These are phyloP conservation scores for Dichotomocladium elegans DNA, from an alignment of 371 early-diverging fungal species.

Conservation along the genomic window DNA sequence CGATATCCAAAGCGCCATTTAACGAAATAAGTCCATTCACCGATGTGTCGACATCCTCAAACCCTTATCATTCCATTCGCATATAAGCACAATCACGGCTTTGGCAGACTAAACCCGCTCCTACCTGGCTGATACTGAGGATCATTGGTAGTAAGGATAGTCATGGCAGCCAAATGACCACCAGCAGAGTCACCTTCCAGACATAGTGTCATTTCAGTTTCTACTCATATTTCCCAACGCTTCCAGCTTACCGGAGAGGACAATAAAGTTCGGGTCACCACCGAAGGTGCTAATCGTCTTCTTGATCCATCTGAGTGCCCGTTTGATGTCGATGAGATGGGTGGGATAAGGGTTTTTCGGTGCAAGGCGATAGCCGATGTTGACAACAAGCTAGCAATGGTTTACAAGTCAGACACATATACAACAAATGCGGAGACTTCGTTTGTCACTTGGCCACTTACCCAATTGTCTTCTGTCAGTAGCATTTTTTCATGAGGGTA, in stretches of 20 bases:
- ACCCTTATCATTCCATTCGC: constrained; percentile 28
- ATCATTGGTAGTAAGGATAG: constrained; percentile 62
- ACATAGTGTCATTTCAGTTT: background rate
- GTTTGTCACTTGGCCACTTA: background rate
- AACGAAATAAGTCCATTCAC: constrained; percentile 53
- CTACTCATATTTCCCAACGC: background rate
- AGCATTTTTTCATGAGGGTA: constrained; percentile 45
- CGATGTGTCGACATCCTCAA: constrained; percentile 64
- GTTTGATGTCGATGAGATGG: constrained; percentile 69
- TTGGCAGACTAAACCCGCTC: background rate
- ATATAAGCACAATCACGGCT: background rate
- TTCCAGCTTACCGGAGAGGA: constrained; percentile 43
- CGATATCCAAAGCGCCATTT: constrained; percentile 46
- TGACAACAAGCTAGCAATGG: constrained; percentile 45
- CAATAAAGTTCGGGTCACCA: constrained; percentile 66
- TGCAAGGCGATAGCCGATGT: constrained; percentile 61
- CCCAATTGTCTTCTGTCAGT: constrained; percentile 30
- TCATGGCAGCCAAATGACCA: constrained; percentile 63
- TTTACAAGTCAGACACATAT: background rate
- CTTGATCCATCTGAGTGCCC: constrained; percentile 71
- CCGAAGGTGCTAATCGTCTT: constrained; percentile 58
- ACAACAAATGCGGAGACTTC: background rate
- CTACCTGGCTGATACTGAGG: constrained; percentile 54
- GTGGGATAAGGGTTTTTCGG: constrained; percentile 56
- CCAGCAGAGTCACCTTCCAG: constrained; percentile 63